Evolutionary conservation across 768 basidiomycete species (phyloP).

Genomic region (Tephrocybe sp.): DNA sequence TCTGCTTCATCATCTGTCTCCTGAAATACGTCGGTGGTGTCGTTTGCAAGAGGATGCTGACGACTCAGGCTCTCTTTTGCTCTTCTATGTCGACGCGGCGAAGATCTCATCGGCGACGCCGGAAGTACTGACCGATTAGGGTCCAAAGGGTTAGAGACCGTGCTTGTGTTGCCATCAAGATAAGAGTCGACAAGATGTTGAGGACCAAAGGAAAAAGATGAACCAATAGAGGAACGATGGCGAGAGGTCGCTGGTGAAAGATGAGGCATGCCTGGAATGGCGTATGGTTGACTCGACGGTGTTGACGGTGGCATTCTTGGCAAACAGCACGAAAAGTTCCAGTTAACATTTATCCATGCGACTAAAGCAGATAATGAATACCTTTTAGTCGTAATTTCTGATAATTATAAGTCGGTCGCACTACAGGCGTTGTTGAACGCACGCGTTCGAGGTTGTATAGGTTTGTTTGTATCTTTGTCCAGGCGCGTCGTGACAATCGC

Average conservation of each 20-base stretch:
- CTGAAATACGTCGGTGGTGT: slow-evolving; percentile 75
- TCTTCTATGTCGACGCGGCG: slow-evolving; percentile 57
- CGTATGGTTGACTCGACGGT: slow-evolving; percentile 43
- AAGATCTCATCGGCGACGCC: slow-evolving; percentile 69
- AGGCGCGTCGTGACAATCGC: no score
- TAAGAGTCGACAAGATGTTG: slow-evolving; percentile 74
- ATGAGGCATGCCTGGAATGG: slow-evolving; percentile 47
- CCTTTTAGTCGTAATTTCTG: no score
- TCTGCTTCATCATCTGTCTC: slow-evolving; percentile 63
- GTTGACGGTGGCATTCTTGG: slow-evolving; percentile 44
- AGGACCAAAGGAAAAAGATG: slow-evolving; percentile 84
- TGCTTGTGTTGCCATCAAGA: slow-evolving; percentile 62
- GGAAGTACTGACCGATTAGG: slow-evolving; percentile 80
- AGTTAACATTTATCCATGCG: no score
- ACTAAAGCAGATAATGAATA: no score
- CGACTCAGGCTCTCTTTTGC: slow-evolving; percentile 50
- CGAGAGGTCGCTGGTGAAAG: slow-evolving; percentile 59
- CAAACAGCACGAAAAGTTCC: no score
- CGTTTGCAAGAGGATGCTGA: slow-evolving; percentile 75
- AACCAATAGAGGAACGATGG: slow-evolving; percentile 68
- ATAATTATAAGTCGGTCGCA: no score
- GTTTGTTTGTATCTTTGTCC: no score
- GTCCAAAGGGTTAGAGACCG: slow-evolving; percentile 62
- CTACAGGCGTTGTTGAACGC: no score
- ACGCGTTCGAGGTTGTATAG: no score